Evolutionary conservation across 257 asterid species (phyloP).

Genomic region (Scutellaria minor): DNA sequence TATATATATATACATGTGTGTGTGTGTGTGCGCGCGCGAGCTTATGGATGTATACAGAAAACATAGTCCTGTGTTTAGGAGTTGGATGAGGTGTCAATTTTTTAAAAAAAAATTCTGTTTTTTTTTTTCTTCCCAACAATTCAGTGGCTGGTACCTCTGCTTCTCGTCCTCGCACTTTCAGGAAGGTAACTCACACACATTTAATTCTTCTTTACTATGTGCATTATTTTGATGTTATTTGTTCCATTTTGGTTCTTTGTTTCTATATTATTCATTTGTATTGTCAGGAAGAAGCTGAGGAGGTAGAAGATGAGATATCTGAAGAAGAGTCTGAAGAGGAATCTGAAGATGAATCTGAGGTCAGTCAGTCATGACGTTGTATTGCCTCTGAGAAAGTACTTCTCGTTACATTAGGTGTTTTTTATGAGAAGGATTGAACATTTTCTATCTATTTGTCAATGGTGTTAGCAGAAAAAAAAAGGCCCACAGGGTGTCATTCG

Average conservation of each 20-base stretch:
- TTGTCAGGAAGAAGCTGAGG: slow-evolving; percentile 68
- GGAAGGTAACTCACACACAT: slow-evolving; percentile 48
- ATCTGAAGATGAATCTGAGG: slow-evolving; percentile 69
- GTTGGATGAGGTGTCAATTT: too few species aligned
- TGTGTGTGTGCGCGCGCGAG: too few species aligned
- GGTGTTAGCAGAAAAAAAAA: slow-evolving; percentile 62
- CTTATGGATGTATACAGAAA: background rate
- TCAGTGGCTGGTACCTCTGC: slow-evolving; percentile 86
- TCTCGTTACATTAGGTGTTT: background rate
- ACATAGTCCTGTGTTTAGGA: background rate
- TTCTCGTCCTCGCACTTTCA: slow-evolving; percentile 88
- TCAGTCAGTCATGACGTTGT: slow-evolving; percentile 46
- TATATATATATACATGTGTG: background rate
- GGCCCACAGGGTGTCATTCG: slow-evolving; percentile 82
- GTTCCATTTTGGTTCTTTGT: background rate
- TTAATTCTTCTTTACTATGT: slow-evolving; percentile 2
- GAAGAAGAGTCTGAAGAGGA: slow-evolving; percentile 85
- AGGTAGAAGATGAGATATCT: slow-evolving; percentile 67
- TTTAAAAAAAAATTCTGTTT: background rate
- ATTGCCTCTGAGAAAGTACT: slow-evolving; percentile 10
- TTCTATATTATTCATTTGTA: slow-evolving; percentile 7
- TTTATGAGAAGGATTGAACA: background rate
- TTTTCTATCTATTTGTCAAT: slow-evolving; percentile 10
- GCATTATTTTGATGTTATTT: slow-evolving; percentile 9
- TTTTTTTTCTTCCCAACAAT: slow-evolving; percentile 2